Evolutionary conservation across 192 early-diverging fungal genomes (phyloP), one percentile per base, ranked within the genome.

Genomic region (Dissophora globulifera): DNA sequence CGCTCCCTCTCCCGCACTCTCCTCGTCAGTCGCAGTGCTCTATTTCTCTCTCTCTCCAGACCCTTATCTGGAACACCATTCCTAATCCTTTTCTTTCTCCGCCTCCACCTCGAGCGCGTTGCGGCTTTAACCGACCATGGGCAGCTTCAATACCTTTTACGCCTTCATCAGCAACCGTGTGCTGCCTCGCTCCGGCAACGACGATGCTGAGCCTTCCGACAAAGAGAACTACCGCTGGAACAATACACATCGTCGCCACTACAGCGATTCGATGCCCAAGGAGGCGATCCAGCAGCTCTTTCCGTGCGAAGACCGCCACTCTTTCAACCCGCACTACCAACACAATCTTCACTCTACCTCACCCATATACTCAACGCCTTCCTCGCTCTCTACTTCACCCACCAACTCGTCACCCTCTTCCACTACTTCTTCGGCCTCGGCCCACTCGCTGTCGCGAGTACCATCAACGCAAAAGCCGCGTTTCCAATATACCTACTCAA

Each of bases 401-500:
- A 76, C 72, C 19, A 67, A 76, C 20, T 76, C 72, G 0, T 76
- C 72, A 1, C 72, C 72, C 40, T 67, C 72, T 38, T 76, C 72
- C 29, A 76, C 53, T 9, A 45, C 63, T 19, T 76, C 71, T 7
- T 43, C n/a, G n/a, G n/a, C 58, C 35, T 56, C 59, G 2, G 35
- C 51, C 3, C 62, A 46, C 38, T 54, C 62, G 38, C 10, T 48
- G 19, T 20, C 40, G 11, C 17, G 41, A 15, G n/a, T n/a, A n/a
- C n/a, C n/a, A n/a, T n/a, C n/a, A n/a, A n/a, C n/a, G n/a, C 43
- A 67, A 22, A 58, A 53, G 48, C 50, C 47, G 9, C 60, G 46
- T n/a, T 53, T 59, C 26, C 57, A 58, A 15, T 49, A 59, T 41
- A 38, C 33, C 12, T 50, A 58, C 10, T 33, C 45, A 30, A 19